Evolutionary conservation across 2,329 filamentous ascomycete genomes (phyloP).

Genomic region (Coniochaeta ligniaria): DNA sequence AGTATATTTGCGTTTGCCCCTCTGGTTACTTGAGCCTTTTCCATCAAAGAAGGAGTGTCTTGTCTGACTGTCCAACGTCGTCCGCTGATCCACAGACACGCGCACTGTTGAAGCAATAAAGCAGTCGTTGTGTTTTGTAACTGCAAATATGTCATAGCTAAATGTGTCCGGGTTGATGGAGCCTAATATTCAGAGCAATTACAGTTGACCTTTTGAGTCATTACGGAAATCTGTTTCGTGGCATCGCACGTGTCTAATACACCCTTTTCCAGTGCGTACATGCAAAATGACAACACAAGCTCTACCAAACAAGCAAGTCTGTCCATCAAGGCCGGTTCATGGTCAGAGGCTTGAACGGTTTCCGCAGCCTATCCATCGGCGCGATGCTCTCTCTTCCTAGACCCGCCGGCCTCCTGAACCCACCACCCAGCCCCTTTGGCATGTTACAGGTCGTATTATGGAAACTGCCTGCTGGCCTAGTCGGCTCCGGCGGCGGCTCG

Average conservation of each 20-base stretch:
- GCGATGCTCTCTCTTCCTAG: slow-evolving; percentile 34
- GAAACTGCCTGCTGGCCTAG: slow-evolving; percentile 35
- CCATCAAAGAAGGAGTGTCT: too few species aligned
- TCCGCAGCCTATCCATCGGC: slow-evolving; percentile 42
- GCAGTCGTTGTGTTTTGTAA: too few species aligned
- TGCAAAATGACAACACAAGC: background rate
- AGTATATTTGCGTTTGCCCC: background rate
- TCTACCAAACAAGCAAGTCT: background rate
- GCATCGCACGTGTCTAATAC: background rate
- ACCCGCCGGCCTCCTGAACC: slow-evolving; percentile 36
- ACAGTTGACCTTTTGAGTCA: too few species aligned
- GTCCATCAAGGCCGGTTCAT: slow-evolving; percentile 30
- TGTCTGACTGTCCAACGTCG: too few species aligned
- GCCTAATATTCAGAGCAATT: too few species aligned
- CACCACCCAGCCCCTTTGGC: slow-evolving; percentile 19
- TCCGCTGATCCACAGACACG: too few species aligned
- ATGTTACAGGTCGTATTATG: slow-evolving; percentile 44
- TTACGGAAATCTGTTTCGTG: too few species aligned
- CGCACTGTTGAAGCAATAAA: background rate
- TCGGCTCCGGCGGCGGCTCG: slow-evolving; percentile 22
- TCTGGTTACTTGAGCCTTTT: background rate
- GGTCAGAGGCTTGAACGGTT: slow-evolving; percentile 51
- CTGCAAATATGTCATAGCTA: too few species aligned
- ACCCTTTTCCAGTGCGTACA: background rate
- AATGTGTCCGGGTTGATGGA: too few species aligned